Conservation (phyloP, 1,284 basidiomycete genomes). For the Cryptococcus hybrid region DNA sequence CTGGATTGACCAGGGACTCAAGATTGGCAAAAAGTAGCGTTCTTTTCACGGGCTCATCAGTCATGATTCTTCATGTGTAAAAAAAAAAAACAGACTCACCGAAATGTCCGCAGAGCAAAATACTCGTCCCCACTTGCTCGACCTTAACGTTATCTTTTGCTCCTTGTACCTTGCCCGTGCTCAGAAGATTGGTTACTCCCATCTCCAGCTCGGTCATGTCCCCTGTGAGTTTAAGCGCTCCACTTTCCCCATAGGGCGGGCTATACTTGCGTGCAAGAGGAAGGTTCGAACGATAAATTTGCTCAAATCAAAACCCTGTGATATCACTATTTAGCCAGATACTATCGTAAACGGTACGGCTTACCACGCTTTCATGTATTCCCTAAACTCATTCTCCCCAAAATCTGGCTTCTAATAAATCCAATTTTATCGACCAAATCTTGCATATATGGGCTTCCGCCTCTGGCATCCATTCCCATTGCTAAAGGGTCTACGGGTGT, state of each 20-base stretch:
- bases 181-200: conserved; percentile 72
- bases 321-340: not conserved
- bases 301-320: conserved; percentile 65
- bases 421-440: conserved; percentile 80
- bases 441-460: conserved; percentile 80
- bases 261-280: conserved; percentile 83
- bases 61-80: not conserved
- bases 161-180: conserved; percentile 53
- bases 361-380: conserved; percentile 69
- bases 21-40: conserved; percentile 85
- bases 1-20: conserved; percentile 60
- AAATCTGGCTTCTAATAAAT: conserved; percentile 72
- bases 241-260: conserved; percentile 78
- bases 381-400: conserved; percentile 70
- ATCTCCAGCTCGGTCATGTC: conserved; percentile 98
- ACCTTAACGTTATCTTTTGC: conserved; percentile 62
- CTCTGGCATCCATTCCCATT: conserved; percentile 56
- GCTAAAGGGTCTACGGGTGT: conserved; percentile 60
- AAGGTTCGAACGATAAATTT: conserved; percentile 78
- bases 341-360: conserved; percentile 24
- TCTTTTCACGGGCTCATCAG: conserved; percentile 49
- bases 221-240: conserved; percentile 84
- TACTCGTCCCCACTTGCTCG: conserved; percentile 74
- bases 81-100: conserved; percentile 55
- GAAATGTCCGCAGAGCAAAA: conserved; percentile 70